Conservation (phyloP, 2,329 filamentous ascomycete genomes). For the Zarea fungicola region DNA sequence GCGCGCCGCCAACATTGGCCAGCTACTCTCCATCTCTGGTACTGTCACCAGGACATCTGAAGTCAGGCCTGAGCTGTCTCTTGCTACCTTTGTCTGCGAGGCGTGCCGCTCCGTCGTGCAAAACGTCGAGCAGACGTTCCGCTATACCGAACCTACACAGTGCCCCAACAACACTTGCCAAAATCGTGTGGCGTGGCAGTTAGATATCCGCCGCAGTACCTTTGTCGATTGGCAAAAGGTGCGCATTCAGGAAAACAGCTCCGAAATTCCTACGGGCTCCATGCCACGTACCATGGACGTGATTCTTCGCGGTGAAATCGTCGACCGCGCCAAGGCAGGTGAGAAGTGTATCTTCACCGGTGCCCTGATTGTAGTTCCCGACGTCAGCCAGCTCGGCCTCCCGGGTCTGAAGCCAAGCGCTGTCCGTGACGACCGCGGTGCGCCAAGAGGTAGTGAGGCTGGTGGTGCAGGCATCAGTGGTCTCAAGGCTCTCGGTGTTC, state of each 20-base stretch:
- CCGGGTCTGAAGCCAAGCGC: conserved; percentile 81
- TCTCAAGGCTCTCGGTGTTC: conserved; percentile 86
- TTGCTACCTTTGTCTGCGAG: conserved; percentile 90
- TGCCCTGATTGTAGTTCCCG: conserved; percentile 90
- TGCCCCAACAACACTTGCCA: conserved; percentile 84
- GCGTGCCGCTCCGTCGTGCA: conserved; percentile 77
- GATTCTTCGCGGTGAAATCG: conserved; percentile 92
- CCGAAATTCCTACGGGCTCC: conserved; percentile 95
- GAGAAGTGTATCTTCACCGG: conserved; percentile 99
- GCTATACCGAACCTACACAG: conserved; percentile 93
- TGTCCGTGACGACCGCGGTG: conserved; percentile 73
- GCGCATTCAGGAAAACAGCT: conserved; percentile 95
- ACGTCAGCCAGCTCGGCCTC: conserved; percentile 89
- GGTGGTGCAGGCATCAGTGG: conserved; percentile 82
- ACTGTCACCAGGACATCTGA: conserved; percentile 96
- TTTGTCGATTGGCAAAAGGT: conserved; percentile 99
- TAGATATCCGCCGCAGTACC: conserved; percentile 95
- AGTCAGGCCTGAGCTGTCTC: conserved; percentile 85
- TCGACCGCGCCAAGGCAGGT: conserved; percentile 92
- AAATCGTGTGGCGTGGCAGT: conserved; percentile 87
- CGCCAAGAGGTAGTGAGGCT: conserved; percentile 67
- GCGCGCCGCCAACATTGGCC: conserved; percentile 84
- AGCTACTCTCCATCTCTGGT: conserved; percentile 90
- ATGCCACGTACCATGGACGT: conserved; percentile 99
- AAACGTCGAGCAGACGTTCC: conserved; percentile 95